Evolutionary conservation across 768 basidiomycete species (phyloP).

Genomic region (Tricholomella constricta): DNA sequence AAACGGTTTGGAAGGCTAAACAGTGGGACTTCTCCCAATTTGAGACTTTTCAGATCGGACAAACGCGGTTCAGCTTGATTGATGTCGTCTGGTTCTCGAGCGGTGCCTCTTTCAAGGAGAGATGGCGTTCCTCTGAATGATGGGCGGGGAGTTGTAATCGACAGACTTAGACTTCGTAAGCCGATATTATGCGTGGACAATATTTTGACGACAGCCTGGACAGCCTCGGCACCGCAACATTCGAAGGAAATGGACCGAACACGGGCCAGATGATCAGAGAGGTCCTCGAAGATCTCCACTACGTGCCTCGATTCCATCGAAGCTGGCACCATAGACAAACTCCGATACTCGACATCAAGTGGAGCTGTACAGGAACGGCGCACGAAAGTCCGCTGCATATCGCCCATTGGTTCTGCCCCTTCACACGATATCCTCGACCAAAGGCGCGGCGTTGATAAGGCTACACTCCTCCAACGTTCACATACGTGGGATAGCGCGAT

Average conservation of each 20-base stretch:
- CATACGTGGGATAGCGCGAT: conserved; percentile 51
- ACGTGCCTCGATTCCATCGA: not conserved
- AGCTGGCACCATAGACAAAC: not conserved
- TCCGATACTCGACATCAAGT: conserved; percentile 4
- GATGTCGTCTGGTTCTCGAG: not conserved
- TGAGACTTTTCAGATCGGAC: conserved; percentile 33
- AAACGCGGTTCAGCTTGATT: conserved; percentile 1
- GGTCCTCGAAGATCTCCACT: not conserved
- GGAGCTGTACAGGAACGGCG: conserved; percentile 18
- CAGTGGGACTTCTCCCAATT: conserved; percentile 43
- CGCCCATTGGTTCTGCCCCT: conserved; percentile 20
- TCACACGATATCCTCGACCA: conserved; percentile 44
- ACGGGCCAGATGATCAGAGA: not conserved
- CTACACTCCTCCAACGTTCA: conserved; percentile 48
- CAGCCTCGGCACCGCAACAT: conserved; percentile 11
- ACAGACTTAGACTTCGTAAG: conserved; percentile 19
- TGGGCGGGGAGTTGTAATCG: conserved; percentile 20
- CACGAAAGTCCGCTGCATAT: conserved; percentile 12
- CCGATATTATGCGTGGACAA: conserved; percentile 19
- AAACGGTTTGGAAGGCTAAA: conserved; percentile 37
- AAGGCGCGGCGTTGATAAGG: conserved; percentile 42
- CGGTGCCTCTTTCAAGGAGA: conserved; percentile 9
- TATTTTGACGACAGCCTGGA: conserved; percentile 18
- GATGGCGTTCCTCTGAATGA: conserved; percentile 12
- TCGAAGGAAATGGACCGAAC: not conserved